Percentiles rank a stretch among this genome's conserved stretches.
Conservation (phyloP, 2,329 filamentous ascomycete genomes). For the Boeremia lycopersici region DNA sequence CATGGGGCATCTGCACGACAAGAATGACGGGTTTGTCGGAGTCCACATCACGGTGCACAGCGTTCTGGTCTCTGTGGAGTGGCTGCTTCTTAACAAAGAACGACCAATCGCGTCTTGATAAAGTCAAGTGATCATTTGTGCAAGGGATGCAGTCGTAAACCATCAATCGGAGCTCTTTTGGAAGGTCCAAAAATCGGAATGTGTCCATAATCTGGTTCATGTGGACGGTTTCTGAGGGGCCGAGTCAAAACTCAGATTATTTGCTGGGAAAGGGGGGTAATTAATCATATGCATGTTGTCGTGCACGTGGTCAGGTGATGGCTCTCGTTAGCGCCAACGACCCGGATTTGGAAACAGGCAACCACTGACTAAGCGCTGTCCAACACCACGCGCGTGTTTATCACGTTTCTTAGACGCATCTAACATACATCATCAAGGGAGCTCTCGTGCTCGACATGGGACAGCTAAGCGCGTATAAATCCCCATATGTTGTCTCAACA, state of each 20-base stretch:
- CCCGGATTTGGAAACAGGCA: conserved; percentile 10
- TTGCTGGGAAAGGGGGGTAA: conserved; percentile 5
- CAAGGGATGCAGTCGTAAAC: conserved; percentile 17
- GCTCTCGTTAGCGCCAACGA: conserved; percentile 3
- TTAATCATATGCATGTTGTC: conserved; percentile 1
- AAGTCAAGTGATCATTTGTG: conserved; percentile 4
- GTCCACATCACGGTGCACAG: conserved; percentile 9
- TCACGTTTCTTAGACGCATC: conserved; percentile 1
- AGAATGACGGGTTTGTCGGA: conserved; percentile 2
- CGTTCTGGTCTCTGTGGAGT: conserved; percentile 7
- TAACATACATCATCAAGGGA: conserved; percentile 7
- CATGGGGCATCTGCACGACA: conserved; percentile 1
- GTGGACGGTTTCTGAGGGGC: background rate
- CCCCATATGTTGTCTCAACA: too few relatives aligned
- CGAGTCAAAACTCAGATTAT: background rate
- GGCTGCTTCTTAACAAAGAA: conserved; percentile 13
- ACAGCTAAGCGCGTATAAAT: too few relatives aligned
- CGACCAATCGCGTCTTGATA: conserved; percentile 13
- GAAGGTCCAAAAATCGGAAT: conserved; percentile 16
- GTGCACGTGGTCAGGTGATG: conserved; percentile 10
- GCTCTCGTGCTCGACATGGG: too few relatives aligned
- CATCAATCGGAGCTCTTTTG: conserved; percentile 19
- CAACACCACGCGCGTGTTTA: background rate
- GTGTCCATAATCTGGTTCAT: background rate
- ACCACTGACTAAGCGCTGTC: conserved; percentile 10